Base-by-base conservation (phyloP, 805 yeast species). In the Nakazawaea wickerhamii region DNA sequence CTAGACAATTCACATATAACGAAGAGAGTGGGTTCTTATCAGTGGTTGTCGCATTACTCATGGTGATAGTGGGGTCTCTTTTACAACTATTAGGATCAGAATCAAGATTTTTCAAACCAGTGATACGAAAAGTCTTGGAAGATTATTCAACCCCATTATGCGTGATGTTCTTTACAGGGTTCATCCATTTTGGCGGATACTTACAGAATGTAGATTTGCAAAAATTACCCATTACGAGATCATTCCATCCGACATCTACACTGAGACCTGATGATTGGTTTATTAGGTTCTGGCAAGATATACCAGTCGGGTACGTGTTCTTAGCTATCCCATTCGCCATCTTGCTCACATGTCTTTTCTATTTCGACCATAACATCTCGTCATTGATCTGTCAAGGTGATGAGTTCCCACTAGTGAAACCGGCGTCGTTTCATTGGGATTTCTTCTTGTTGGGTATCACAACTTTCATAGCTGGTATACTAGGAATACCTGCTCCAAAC, bases 401-500 rank as follows among this genome's bases (percentile, higher is more conserved):
- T 20, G 80, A 84, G 41, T 93, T 71, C 59, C 95, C 93, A 9
- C 64, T 93, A 45, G 77, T 68, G 38, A 91, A 93, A 55, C 96
- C 98, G 0, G 77, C 95, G 0, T 70, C 91, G 0, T 93, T 93
- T 61, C 98, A 93, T 62, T 93, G 88, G 79, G 99, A 91, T 61
- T 84, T 90, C 55, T 73, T 84, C 31, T 63, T 93, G 19, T 66
- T 91, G 27, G 98, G 98, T 0, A 57, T 87, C 6, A 83, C 90
- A 4, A 93, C 98, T 0, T 95, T 95, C 0, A 60, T 91, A 1
- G 71, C 95, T 3, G 98, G 98, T 0, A 61, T 91, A 1, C 55
- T 91, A 9, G 99, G 98, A 0, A 71, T 93, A 2, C 99, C 98
- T 0, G 89, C 97, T 2, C 98, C 98, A 0, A 93, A 93, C 61